Percentiles rank a stretch among this genome's conserved stretches.
Evolutionary conservation across 140 eudicot species (phyloP).

Genomic region (Cichorium intybus): DNA sequence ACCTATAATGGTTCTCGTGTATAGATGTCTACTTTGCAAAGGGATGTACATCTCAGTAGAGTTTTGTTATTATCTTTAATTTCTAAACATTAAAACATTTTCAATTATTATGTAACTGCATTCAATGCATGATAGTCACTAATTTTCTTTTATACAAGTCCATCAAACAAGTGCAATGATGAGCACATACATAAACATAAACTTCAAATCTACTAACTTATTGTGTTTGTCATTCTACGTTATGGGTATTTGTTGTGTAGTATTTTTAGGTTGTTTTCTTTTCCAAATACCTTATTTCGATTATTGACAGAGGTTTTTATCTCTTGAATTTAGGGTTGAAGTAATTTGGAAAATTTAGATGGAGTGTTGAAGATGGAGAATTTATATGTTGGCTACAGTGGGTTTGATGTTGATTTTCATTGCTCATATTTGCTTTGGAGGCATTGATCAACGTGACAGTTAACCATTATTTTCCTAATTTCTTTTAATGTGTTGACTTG

Average conservation of each 20-base stretch:
- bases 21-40: no score
- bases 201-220: no score
- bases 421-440: slow-evolving; percentile 40
- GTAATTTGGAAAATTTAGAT: slow-evolving; percentile 22
- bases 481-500: neutral
- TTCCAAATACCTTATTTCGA: neutral
- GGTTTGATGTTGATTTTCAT: slow-evolving; percentile 37
- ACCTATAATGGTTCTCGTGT: no score
- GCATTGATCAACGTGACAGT: slow-evolving; percentile 80
- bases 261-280: neutral
- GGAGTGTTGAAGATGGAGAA: slow-evolving; percentile 40
- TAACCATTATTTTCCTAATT: slow-evolving; percentile 19
- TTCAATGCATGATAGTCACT: no score
- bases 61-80: no score
- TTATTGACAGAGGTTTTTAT: neutral
- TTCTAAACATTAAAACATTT: no score
- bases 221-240: no score
- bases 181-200: no score
- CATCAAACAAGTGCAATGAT: no score
- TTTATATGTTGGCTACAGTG: slow-evolving; percentile 22
- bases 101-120: no score
- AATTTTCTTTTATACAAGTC: no score
- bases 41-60: no score
- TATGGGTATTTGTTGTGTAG: neutral
- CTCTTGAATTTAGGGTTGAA: neutral